Evolutionary conservation across 2,329 filamentous ascomycete genomes (phyloP).

Genomic region (Stachybotrys chartarum): DNA sequence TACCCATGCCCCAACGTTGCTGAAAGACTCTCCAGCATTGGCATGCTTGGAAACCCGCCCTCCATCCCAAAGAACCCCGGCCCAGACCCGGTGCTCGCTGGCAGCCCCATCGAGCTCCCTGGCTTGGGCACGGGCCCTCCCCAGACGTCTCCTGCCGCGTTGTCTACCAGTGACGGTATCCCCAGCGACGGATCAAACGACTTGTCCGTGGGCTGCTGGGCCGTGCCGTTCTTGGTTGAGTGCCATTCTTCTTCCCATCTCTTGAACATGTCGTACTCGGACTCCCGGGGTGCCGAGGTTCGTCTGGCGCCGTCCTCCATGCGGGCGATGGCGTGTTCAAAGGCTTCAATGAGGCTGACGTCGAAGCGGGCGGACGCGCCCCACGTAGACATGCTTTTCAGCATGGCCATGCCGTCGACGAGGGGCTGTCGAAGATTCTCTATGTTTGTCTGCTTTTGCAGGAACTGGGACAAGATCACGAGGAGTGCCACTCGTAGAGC

Average conservation of each 20-base stretch:
- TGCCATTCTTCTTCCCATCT: not conserved
- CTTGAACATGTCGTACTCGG: conserved; percentile 1
- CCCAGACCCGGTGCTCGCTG: not conserved
- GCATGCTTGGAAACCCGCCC: not conserved
- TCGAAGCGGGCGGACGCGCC: not conserved
- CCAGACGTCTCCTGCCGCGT: not conserved
- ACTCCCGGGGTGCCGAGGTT: not conserved
- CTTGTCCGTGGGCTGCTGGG: not conserved
- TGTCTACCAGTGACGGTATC: not conserved
- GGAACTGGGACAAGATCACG: conserved; percentile 23
- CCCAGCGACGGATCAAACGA: not conserved
- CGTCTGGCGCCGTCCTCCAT: not conserved
- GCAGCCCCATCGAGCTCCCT: not conserved
- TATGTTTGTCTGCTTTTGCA: not conserved
- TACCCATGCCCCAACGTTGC: not conserved
- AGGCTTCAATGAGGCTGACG: not conserved
- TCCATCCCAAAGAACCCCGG: not conserved
- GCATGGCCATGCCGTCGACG: not conserved
- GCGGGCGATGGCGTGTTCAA: not conserved
- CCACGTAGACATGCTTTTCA: not conserved
- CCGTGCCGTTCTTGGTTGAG: not conserved
- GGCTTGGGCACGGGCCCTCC: not conserved
- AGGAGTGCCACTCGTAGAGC: conserved; percentile 46
- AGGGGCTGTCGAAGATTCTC: not conserved
- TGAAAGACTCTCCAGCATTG: not conserved